A percentile compares a stretch with the other conserved stretches of the same genome.
These are phyloP conservation scores for Cladosporium sp. DNA, from an alignment of 2,329 filamentous ascomycete genomes.

Conservation along the genomic window DNA sequence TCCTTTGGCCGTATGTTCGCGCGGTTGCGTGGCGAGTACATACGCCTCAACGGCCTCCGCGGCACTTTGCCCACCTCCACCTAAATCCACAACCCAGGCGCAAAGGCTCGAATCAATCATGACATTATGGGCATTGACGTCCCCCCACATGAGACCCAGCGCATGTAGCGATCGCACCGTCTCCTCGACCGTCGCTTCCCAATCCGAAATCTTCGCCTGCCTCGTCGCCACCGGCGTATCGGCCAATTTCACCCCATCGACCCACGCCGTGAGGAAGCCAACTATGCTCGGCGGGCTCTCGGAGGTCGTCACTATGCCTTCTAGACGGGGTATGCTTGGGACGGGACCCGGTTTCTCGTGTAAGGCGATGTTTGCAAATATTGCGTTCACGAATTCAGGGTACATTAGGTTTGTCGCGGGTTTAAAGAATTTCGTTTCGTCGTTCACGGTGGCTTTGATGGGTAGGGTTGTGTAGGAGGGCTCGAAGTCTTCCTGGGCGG, in stretches of 20 bases:
- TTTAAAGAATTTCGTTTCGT: neutral
- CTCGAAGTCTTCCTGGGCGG: neutral
- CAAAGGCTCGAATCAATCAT: neutral
- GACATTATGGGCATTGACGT: constrained; percentile 1
- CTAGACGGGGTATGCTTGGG: neutral
- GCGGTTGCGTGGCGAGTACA: neutral
- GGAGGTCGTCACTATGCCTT: neutral
- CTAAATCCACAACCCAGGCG: neutral
- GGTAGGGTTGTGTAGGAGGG: neutral
- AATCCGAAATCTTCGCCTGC: neutral
- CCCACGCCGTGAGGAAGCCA: neutral
- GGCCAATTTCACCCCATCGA: neutral
- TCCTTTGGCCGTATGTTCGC: neutral
- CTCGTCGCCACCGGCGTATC: neutral
- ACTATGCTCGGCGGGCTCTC: neutral
- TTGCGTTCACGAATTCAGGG: neutral
- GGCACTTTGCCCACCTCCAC: neutral
- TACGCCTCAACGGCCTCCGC: neutral
- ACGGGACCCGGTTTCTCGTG: neutral
- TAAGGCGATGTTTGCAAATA: neutral
- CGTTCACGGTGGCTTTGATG: neutral
- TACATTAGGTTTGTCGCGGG: neutral
- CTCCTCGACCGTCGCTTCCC: neutral
- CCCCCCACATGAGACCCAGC: neutral
- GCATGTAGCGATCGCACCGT: neutral